These are phyloP conservation scores for Anethum foeniculum DNA, from an alignment of 140 eudicot genomes.

Conservation along the genomic window DNA sequence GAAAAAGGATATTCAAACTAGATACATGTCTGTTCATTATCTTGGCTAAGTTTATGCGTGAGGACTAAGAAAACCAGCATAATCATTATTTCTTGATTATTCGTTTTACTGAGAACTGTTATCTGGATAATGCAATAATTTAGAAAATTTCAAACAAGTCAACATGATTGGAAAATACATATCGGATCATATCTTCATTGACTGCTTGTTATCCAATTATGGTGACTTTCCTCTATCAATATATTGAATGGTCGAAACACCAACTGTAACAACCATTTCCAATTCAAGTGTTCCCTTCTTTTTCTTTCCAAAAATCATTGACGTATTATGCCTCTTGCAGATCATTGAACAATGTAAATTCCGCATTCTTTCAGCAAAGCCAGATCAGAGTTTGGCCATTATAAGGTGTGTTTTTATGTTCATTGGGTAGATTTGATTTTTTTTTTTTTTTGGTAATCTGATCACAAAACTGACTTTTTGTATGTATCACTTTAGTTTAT, in stretches of 20 bases:
- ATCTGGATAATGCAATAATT: neutral
- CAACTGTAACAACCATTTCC: neutral
- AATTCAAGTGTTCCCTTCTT: neutral
- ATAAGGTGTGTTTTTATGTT: slow-evolving; percentile 33
- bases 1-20: neutral
- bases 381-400: slow-evolving; percentile 46
- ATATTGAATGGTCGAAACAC: neutral
- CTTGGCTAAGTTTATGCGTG: neutral
- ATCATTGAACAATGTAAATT: slow-evolving; percentile 78
- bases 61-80: neutral
- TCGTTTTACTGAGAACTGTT: neutral
- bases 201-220: neutral
- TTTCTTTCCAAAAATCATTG: neutral
- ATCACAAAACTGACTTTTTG: neutral
- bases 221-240: neutral
- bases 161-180: neutral
- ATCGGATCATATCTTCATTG: neutral
- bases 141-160: neutral
- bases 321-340: slow-evolving; percentile 27
- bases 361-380: slow-evolving; percentile 61
- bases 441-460: neutral
- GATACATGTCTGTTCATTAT: neutral
- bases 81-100: neutral
- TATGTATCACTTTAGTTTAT: neutral
- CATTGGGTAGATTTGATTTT: neutral